Conservation (phyloP, 495 filamentous ascomycete genomes). For the Aspergillus saccharolyticus region DNA sequence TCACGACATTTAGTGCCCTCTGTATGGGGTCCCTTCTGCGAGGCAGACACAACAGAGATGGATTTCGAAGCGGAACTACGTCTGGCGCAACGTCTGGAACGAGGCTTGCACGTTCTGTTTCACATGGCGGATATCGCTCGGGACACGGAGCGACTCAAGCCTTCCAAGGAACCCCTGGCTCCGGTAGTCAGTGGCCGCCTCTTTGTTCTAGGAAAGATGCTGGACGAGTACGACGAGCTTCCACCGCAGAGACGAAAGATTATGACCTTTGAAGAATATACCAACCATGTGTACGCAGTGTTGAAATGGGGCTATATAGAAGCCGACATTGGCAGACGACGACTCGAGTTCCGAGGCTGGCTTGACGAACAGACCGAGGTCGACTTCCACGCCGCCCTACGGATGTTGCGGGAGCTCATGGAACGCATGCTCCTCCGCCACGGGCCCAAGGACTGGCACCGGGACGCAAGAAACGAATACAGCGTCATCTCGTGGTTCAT, state of each 20-base stretch:
- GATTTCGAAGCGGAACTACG: constrained; percentile 24
- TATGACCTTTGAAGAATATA: constrained; percentile 16
- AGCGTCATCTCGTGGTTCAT: constrained; percentile 31
- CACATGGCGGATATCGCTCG: constrained; percentile 30
- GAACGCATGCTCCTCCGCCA: constrained; percentile 30
- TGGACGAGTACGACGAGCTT: constrained; percentile 22
- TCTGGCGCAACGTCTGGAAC: constrained; percentile 23
- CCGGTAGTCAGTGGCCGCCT: constrained; percentile 16
- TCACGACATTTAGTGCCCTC: constrained; percentile 25
- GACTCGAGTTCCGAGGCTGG: constrained; percentile 21
- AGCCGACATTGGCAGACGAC: constrained; percentile 24
- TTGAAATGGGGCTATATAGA: constrained; percentile 23
- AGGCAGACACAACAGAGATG: constrained; percentile 22
- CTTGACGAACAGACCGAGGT: constrained; percentile 23
- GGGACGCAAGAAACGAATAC: constrained; percentile 24
- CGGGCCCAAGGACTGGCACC: constrained; percentile 26
- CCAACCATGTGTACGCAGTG: constrained; percentile 21
- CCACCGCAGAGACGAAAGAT: constrained; percentile 12
- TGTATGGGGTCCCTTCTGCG: constrained; percentile 26
- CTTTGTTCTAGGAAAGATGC: constrained; percentile 13
- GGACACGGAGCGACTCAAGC: constrained; percentile 11
- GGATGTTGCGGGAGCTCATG: constrained; percentile 28
- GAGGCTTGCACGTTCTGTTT: constrained; percentile 27
- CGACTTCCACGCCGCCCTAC: constrained; percentile 27
- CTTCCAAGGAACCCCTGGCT: constrained; percentile 5